A percentile compares a stretch with the other conserved stretches of the same genome.
Conservation (phyloP, 108 stramenopile genomes). For the Licmophora abbreviata region DNA sequence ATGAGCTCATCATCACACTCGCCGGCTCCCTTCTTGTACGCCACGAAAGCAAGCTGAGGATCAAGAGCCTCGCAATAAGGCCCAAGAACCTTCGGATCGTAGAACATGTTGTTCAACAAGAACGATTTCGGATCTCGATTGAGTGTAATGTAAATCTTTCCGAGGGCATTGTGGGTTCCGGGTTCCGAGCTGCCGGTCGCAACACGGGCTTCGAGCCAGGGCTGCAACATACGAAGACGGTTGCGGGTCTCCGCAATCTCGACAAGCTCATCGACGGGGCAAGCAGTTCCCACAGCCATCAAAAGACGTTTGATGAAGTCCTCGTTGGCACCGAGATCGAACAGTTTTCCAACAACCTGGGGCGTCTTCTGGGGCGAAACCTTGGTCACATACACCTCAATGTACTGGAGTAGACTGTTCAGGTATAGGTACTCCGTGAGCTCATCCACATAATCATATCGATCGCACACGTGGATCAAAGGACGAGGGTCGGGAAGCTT, state of each 20-base stretch:
- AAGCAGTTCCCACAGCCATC: conserved; percentile 96
- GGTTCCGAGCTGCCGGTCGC: conserved; percentile 99
- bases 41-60: conserved; percentile 96
- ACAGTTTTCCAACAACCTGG: conserved; percentile 98
- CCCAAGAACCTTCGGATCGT: conserved; percentile 98
- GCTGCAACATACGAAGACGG: conserved; percentile 93
- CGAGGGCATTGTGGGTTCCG: conserved; percentile 99
- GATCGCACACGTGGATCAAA: conserved; percentile 99
- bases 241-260: conserved; percentile 95
- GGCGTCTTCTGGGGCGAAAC: conserved; percentile 98
- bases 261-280: conserved; percentile 98
- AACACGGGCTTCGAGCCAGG: conserved; percentile 99
- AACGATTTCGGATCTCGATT: conserved; percentile 98
- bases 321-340: conserved; percentile 95
- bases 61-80: conserved; percentile 99
- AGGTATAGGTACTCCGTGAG: conserved; percentile 98
- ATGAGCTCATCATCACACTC: conserved; percentile 99
- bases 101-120: conserved; percentile 99
- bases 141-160: conserved; percentile 99
- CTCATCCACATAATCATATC: conserved; percentile 97
- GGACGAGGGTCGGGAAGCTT: conserved; percentile 99
- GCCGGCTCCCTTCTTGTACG: conserved; percentile 98
- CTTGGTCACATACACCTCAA: conserved; percentile 99
- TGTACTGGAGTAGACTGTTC: conserved; percentile 97
- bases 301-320: conserved; percentile 98